phyloP scores from a whole-genome alignment of 1,139 yeast species.

The Eremothecium cymbalariae region DNA sequence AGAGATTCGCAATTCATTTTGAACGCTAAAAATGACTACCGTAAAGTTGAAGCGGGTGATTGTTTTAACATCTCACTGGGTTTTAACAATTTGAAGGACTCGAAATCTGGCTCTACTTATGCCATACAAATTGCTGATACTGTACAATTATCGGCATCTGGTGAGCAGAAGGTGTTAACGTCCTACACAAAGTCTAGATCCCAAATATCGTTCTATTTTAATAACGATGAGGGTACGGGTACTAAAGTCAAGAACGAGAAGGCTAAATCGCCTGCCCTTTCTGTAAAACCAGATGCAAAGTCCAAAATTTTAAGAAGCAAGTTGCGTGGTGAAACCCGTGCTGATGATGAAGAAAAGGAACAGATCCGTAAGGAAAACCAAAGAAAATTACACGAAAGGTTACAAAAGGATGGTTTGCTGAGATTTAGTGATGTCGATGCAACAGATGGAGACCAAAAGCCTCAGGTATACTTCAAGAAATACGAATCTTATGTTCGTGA shows the following conservation, averaged over 20 bases:
- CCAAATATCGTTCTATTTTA: slow-evolving; percentile 78
- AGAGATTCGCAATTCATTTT: slow-evolving; percentile 72
- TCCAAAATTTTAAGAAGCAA: slow-evolving; percentile 66
- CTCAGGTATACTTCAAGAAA: slow-evolving; percentile 67
- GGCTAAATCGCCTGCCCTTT: slow-evolving; percentile 15
- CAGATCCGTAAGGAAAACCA: slow-evolving; percentile 79
- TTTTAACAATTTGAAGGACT: slow-evolving; percentile 52
- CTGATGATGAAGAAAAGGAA: slow-evolving; percentile 73
- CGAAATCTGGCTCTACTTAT: slow-evolving; percentile 45
- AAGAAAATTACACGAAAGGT: slow-evolving; percentile 68
- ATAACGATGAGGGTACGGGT: slow-evolving; percentile 48
- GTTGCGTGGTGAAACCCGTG: slow-evolving; percentile 67
- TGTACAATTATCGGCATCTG: slow-evolving; percentile 46
- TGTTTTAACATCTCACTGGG: slow-evolving; percentile 74
- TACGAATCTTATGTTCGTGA: slow-evolving; percentile 93
- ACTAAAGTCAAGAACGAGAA: slow-evolving; percentile 28
- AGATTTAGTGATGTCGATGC: slow-evolving; percentile 74
- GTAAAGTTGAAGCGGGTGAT: slow-evolving; percentile 62
- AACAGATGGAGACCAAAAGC: slow-evolving; percentile 52
- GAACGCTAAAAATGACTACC: slow-evolving; percentile 58
- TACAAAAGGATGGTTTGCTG: slow-evolving; percentile 77
- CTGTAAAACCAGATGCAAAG: slow-evolving; percentile 27
- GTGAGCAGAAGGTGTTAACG: slow-evolving; percentile 59
- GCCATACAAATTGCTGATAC: slow-evolving; percentile 80
- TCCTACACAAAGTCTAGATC: slow-evolving; percentile 64